Conservation (phyloP, 1,139 yeast species). For the Diutina pseudorugosa region DNA sequence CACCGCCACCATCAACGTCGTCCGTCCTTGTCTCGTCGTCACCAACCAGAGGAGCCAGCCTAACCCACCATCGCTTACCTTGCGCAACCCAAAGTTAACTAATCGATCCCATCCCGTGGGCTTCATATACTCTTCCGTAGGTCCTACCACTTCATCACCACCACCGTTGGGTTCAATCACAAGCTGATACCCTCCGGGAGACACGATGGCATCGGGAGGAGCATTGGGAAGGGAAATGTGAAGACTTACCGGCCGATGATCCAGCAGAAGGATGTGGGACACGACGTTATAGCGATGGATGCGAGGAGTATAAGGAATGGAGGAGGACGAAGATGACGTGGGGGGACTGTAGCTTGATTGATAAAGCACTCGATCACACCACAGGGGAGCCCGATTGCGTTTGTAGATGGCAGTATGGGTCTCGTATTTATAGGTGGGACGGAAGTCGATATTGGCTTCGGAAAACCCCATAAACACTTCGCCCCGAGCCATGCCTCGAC, state of each 20-base stretch:
- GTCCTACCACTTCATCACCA: conserved; percentile 19
- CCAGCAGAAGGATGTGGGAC: conserved; percentile 21
- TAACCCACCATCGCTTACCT: conserved; percentile 20
- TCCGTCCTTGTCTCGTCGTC: conserved; percentile 29
- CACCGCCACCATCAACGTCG: conserved; percentile 10
- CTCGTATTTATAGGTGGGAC: conserved; percentile 66
- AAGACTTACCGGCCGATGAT: conserved; percentile 35
- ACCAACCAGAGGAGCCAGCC: conserved; percentile 29
- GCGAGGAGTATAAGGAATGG: no score
- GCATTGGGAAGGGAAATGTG: conserved; percentile 27
- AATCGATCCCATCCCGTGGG: conserved; percentile 28
- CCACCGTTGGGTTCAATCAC: conserved; percentile 13
- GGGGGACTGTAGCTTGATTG: conserved; percentile 30
- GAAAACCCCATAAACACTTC: conserved; percentile 47
- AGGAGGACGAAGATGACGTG: no score
- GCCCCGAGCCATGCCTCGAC: conserved; percentile 26
- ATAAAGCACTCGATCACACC: conserved; percentile 79
- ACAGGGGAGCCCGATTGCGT: conserved; percentile 58
- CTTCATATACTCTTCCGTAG: conserved; percentile 31
- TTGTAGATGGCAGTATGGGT: conserved; percentile 41
- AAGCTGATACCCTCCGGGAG: conserved; percentile 29
- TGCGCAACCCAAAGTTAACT: conserved; percentile 18
- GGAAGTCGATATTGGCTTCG: conserved; percentile 50
- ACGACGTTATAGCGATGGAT: conserved; percentile 30
- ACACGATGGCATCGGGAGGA: conserved; percentile 31